These are phyloP conservation scores for Penicillium tannophilum DNA, from an alignment of 495 filamentous ascomycete species.

Conservation along the genomic window DNA sequence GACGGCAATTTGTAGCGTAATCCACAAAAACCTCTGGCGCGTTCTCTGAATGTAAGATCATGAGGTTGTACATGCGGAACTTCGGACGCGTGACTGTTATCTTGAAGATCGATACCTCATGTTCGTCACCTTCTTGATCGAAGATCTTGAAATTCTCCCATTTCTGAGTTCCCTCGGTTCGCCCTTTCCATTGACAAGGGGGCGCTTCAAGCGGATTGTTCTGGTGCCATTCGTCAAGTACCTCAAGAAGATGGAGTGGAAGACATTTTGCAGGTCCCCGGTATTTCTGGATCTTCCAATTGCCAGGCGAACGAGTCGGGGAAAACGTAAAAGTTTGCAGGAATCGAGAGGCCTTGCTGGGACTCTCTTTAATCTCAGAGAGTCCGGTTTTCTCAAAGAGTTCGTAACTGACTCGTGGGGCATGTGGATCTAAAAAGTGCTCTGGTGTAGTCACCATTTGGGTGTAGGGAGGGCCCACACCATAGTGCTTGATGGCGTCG, in stretches of 20 bases:
- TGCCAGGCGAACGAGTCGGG: not conserved
- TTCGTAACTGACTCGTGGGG: not conserved
- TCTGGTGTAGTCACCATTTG: not conserved
- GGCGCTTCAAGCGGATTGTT: not conserved
- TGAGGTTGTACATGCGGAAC: not conserved
- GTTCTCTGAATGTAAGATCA: conserved; percentile 1
- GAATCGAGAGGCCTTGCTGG: not conserved
- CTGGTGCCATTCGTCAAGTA: not conserved
- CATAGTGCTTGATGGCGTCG: not conserved
- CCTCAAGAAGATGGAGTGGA: not conserved
- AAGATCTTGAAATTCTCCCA: conserved; percentile 16
- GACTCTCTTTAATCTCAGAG: not conserved
- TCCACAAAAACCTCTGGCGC: not conserved
- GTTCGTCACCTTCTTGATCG: conserved; percentile 17
- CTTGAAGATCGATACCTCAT: conserved; percentile 14
- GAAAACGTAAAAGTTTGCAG: not conserved
- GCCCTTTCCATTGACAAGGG: not conserved
- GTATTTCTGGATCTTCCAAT: not conserved
- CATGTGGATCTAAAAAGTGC: not conserved
- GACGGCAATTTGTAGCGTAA: not conserved
- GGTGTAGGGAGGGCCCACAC: not conserved
- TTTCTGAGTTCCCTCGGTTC: not conserved
- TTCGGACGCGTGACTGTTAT: not conserved
- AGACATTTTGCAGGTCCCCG: not conserved
- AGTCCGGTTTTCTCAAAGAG: not conserved